These are phyloP conservation scores for Oidium heveae DNA, from an alignment of 2,329 filamentous ascomycete genomes.

Conservation along the genomic window DNA sequence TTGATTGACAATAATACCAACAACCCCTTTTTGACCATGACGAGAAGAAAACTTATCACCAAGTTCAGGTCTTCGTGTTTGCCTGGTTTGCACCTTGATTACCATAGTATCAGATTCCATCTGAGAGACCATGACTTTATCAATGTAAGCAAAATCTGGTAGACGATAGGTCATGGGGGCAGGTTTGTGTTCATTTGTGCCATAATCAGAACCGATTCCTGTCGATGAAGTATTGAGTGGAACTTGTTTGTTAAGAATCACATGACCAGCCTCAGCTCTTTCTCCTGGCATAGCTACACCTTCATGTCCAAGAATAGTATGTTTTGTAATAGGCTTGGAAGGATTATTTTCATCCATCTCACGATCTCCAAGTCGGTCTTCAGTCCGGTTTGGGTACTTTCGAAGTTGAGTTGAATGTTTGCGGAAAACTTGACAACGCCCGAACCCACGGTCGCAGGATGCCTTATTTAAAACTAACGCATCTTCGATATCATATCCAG, in stretches of 20 bases:
- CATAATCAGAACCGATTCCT: slow-evolving; percentile 41
- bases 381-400: slow-evolving; percentile 53
- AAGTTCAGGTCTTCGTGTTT: slow-evolving; percentile 79
- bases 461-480: slow-evolving; percentile 91
- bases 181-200: slow-evolving; percentile 35
- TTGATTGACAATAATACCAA: slow-evolving; percentile 92
- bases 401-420: slow-evolving; percentile 76
- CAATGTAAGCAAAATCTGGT: slow-evolving; percentile 66
- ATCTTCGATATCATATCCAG: slow-evolving; percentile 98
- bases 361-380: slow-evolving; percentile 37
- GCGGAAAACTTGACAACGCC: slow-evolving; percentile 94
- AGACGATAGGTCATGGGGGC: slow-evolving; percentile 57
- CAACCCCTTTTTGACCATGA: slow-evolving; percentile 95
- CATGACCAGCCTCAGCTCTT: slow-evolving; percentile 51
- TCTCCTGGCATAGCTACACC: slow-evolving; percentile 73
- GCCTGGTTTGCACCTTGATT: slow-evolving; percentile 77
- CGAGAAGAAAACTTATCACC: slow-evolving; percentile 96
- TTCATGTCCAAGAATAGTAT: slow-evolving; percentile 55
- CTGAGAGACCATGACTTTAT: slow-evolving; percentile 85
- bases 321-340: slow-evolving; percentile 36
- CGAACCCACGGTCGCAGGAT: slow-evolving; percentile 82
- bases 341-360: slow-evolving; percentile 27
- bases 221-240: slow-evolving; percentile 55
- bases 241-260: slow-evolving; percentile 73
- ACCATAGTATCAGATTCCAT: slow-evolving; percentile 69